Evolutionary conservation across 1,139 yeast species (phyloP), one percentile per base, ranked within the genome.

Genomic region (Saccharomyces hybrid): DNA sequence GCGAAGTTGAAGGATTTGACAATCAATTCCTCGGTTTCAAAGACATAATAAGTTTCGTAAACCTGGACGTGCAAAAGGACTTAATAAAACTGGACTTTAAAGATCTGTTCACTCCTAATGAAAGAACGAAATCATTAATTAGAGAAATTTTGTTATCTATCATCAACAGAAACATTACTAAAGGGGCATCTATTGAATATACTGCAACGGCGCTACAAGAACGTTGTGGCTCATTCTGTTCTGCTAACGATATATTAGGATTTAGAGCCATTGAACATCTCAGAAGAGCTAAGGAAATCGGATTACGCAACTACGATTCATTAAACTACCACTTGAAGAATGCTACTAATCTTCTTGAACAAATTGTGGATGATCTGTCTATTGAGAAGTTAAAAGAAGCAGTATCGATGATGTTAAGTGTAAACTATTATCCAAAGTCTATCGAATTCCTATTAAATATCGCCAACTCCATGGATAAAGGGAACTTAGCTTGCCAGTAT

Each of bases 211-310:
- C 95, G 1, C 75, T 95, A 53, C 97, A 93, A 70, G 95, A 88
- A 53, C 84, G 95, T 60, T 95, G 99, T 75, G 96, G 96, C 1
- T 85, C 96, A 1, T 95, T 90, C 71, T 95, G 98, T 66, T 89
- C 97, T 0, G 83, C 96, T 9, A 89, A 88, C 63, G 99, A 95
- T 71, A 97, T 93, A 31, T 79, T 90, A 57, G 88, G 95, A 26
- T 95, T 91, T 75, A 88, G 93, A 71, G 99, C 98, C 0, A 83
- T 90, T 63, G 99, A 95, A 68, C 89, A 87, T 67, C 75, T 95
- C 63, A 87, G 95, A 56, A 83, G 86, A 64, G 98, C 98, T 0
- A 88, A 87, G 65, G 86, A 82, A 57, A 80, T 83, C 59, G 90
- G 88, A 1, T 72, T 76, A 32, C 78, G 80, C 60, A 96, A 88